Conservation (phyloP, 345 rosid genomes). For the Anacardium occidentale region DNA sequence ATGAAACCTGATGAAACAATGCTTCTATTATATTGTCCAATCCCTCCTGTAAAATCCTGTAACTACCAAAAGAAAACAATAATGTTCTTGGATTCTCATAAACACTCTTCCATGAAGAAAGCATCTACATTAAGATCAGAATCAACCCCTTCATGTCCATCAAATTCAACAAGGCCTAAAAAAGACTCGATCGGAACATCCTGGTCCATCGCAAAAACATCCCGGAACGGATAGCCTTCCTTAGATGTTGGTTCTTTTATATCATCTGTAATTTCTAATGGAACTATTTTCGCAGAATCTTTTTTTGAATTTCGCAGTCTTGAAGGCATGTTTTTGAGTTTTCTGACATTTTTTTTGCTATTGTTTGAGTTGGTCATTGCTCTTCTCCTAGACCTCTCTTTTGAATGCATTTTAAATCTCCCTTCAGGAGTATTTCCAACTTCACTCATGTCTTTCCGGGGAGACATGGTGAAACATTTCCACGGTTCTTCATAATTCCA, state of each 20-base stretch:
- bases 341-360: slow-evolving; percentile 24
- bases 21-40: too few species aligned
- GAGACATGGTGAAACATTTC: slow-evolving; percentile 53
- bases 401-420: slow-evolving; percentile 18
- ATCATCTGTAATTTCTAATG: slow-evolving; percentile 29
- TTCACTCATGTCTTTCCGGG: slow-evolving; percentile 25
- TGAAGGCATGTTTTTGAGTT: slow-evolving; percentile 30
- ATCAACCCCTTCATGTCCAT: slow-evolving; percentile 57
- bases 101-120: too few species aligned
- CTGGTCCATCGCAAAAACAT: slow-evolving; percentile 35
- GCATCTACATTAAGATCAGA: slow-evolving; percentile 35
- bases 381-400: slow-evolving; percentile 30
- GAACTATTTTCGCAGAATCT: slow-evolving; percentile 32
- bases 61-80: too few species aligned
- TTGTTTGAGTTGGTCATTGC: slow-evolving; percentile 24
- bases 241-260: slow-evolving; percentile 7
- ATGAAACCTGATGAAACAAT: too few species aligned
- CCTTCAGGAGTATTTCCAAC: slow-evolving; percentile 18
- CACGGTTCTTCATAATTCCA: slow-evolving; percentile 47
- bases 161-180: slow-evolving; percentile 47
- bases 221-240: slow-evolving; percentile 28
- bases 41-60: too few species aligned
- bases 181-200: slow-evolving; percentile 44
- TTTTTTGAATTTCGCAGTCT: slow-evolving; percentile 39
- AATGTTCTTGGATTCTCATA: too few species aligned